Evolutionary conservation across 2,329 filamentous ascomycete genomes (phyloP), one percentile per base, ranked within the genome.

Genomic region (Aspergillus transmontanensis): DNA sequence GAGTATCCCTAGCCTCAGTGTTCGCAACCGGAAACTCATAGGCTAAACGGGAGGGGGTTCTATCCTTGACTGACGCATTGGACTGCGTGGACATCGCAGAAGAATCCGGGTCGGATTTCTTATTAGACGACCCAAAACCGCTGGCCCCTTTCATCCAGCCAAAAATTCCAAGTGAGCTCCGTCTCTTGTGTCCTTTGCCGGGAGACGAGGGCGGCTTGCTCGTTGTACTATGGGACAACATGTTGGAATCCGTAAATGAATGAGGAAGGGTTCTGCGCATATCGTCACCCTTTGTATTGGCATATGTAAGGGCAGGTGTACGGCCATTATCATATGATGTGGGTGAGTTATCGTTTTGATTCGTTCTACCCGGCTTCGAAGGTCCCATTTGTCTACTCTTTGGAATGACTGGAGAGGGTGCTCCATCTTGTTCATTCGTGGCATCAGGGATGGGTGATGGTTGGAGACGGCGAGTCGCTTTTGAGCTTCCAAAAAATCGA

Each of bases 71-170:
- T 11, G 56, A 53, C n/a, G 51, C 57, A 9, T 14, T 59, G 12
- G 56, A 55, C 9, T 28, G 51, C 23, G 55, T 48, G 39, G 58
- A 43, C 43, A 54, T 57, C 26, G 43, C 43, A 5, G 57, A 61
- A 12, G 57, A 65, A 48, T 60, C 68, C 14, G 59, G 53, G 12
- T 67, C 68, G 3, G 69, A 61, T 51, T 67, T 70, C 55, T 68
- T 72, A 54, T 53, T 58, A 14, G 59, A 64, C 10, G 68, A 70
- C 21, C 69, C 70, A 45, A 73, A 70, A 1, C 69, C 68, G 46
- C 68, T 66, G 41, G 70, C 67, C 2, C 73, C 69, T 64, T 79
- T 80, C 69, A 80, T 76, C 78, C 78, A 80, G n/a, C 75, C 72
- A 45, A 79, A 73, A 30, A 80, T 71, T 1, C 75, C 71, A 6